These are phyloP conservation scores for Skeletonema potamos DNA, from an alignment of 108 stramenopile species.

Conservation along the genomic window DNA sequence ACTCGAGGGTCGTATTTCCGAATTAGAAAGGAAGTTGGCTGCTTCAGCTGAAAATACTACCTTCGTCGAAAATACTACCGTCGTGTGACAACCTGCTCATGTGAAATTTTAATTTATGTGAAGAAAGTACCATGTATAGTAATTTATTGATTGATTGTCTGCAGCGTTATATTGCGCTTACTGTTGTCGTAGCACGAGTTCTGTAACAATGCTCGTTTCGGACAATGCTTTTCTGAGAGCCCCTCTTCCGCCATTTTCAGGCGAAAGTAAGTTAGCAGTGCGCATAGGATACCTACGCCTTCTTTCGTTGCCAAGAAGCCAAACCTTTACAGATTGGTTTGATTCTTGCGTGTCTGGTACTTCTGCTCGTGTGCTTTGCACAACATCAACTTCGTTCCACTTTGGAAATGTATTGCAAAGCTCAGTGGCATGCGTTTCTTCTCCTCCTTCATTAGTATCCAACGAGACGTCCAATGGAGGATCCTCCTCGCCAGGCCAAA, in stretches of 20 bases:
- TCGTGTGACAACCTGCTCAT: too few species aligned
- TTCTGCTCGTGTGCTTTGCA: neutral
- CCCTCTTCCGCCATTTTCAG: conserved; percentile 26
- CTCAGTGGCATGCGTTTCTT: neutral
- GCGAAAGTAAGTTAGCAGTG: conserved; percentile 44
- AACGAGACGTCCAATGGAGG: conserved; percentile 61
- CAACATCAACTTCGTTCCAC: conserved; percentile 18
- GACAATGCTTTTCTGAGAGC: conserved; percentile 24
- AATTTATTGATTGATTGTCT: too few species aligned
- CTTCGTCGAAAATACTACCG: neutral
- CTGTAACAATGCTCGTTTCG: conserved; percentile 26
- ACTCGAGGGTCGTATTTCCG: neutral
- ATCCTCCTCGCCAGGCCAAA: conserved; percentile 56
- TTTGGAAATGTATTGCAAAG: conserved; percentile 27
- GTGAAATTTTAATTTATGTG: neutral
- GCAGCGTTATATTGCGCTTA: neutral
- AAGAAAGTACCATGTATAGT: too few species aligned
- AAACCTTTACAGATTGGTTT: conserved; percentile 60
- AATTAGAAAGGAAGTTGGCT: neutral
- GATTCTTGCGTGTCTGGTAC: neutral
- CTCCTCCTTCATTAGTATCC: conserved; percentile 22
- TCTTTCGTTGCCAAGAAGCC: conserved; percentile 68
- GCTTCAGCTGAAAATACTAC: neutral
- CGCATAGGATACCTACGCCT: conserved; percentile 54
- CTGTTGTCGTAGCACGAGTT: conserved; percentile 26